phyloP scores from a whole-genome alignment of 75 land plant genomes.

The Azolla pinnata region DNA sequence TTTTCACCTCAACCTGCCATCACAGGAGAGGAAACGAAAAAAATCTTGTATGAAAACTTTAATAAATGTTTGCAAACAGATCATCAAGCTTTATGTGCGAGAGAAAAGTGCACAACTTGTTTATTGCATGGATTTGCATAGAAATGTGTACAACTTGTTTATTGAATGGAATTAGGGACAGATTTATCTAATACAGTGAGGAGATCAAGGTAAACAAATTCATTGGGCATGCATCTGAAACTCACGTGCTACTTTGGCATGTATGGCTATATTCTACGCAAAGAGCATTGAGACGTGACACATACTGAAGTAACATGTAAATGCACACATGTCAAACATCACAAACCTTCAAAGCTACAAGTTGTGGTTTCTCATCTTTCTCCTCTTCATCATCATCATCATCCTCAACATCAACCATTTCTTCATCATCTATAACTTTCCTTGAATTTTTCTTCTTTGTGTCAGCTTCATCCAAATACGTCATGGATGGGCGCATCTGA shows the following conservation, averaged over 20 bases:
- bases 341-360: slow-evolving; percentile 26
- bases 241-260: too few relatives aligned
- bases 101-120: not conserved
- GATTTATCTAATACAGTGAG: not conserved
- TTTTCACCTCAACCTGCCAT: slow-evolving; percentile 34
- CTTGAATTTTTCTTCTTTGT: slow-evolving; percentile 18
- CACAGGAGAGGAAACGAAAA: slow-evolving; percentile 5
- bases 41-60: not conserved
- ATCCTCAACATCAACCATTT: slow-evolving; percentile 21
- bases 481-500: slow-evolving; percentile 66
- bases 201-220: not conserved
- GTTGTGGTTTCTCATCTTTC: slow-evolving; percentile 21
- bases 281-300: too few relatives aligned
- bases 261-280: too few relatives aligned
- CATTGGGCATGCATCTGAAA: slow-evolving; percentile 1
- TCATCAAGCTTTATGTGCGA: not conserved
- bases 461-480: slow-evolving; percentile 33
- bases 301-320: too few relatives aligned
- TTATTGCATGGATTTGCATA: not conserved
- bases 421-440: slow-evolving; percentile 9
- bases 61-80: not conserved
- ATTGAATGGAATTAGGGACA: too few relatives aligned
- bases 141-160: too few relatives aligned
- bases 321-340: too few relatives aligned
- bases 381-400: slow-evolving; percentile 25